phyloP scores from a whole-genome alignment of 768 basidiomycete genomes.

The Rhodocollybia butyracea region DNA sequence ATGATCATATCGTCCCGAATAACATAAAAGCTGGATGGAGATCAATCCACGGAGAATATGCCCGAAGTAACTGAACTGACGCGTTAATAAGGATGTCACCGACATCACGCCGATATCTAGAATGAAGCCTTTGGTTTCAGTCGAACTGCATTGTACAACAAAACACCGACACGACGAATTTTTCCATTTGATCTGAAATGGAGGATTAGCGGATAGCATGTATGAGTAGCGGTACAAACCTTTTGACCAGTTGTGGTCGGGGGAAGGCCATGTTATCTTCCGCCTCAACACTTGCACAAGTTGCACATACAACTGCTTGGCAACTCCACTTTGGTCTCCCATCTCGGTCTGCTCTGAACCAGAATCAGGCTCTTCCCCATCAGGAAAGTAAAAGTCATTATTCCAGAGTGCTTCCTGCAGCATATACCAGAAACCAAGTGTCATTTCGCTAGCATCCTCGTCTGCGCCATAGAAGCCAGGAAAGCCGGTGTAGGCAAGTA shows the following conservation, averaged over 20 bases:
- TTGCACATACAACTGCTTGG: slow-evolving; percentile 77
- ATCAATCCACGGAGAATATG: slow-evolving; percentile 6
- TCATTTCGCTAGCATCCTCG: slow-evolving; percentile 86
- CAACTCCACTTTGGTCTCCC: slow-evolving; percentile 43
- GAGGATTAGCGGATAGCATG: slow-evolving; percentile 8
- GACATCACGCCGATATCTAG: slow-evolving; percentile 78
- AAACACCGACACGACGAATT: slow-evolving; percentile 60
- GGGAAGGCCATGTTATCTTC: slow-evolving; percentile 74
- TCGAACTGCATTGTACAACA: slow-evolving; percentile 22
- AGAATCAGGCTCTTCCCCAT: slow-evolving; percentile 14
- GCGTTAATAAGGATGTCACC: slow-evolving; percentile 89
- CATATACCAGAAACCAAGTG: slow-evolving; percentile 86
- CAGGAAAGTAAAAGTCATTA: slow-evolving; percentile 47
- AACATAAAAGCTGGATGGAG: slow-evolving; percentile 69
- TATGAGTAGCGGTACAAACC: slow-evolving; percentile 37
- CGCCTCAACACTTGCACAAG: slow-evolving; percentile 65
- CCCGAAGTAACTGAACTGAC: slow-evolving; percentile 38
- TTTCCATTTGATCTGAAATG: slow-evolving; percentile 67
- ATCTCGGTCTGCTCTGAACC: slow-evolving; percentile 16
- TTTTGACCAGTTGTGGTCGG: slow-evolving; percentile 58
- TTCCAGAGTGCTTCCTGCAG: slow-evolving; percentile 87
- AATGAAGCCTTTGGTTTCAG: not conserved
- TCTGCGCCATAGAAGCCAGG: slow-evolving; percentile 79
- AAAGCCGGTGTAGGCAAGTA: slow-evolving; percentile 69
- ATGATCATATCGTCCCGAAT: slow-evolving; percentile 80